A percentile compares a stretch with the other conserved stretches of the same genome.
Evolutionary conservation across 805 yeast species (phyloP).

Genomic region (Kluyveromyces lactis): DNA sequence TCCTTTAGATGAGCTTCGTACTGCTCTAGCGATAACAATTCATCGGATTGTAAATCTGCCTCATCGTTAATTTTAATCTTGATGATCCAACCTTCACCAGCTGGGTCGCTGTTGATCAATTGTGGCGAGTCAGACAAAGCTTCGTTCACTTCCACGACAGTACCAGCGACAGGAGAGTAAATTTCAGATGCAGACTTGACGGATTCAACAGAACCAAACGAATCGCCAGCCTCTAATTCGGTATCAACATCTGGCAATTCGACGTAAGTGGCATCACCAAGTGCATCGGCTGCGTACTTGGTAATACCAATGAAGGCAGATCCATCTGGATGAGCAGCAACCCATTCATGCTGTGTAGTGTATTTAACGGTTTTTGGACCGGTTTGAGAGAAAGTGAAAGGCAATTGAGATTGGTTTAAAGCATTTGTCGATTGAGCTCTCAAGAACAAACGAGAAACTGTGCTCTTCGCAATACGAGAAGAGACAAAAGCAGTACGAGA

Average conservation of each 20-base stretch:
- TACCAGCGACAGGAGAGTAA: conserved; percentile 80
- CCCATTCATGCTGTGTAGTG: conserved; percentile 93
- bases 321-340: conserved; percentile 77
- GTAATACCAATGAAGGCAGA: conserved; percentile 89
- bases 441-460: conserved; percentile 14
- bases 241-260: conserved; percentile 77
- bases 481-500: neutral
- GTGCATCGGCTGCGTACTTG: conserved; percentile 88
- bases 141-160: conserved; percentile 62
- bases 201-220: conserved; percentile 87
- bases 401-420: conserved; percentile 23
- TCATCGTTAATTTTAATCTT: conserved; percentile 53
- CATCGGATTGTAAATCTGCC: conserved; percentile 36
- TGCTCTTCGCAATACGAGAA: conserved; percentile 4
- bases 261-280: conserved; percentile 92
- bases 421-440: conserved; percentile 25
- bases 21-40: conserved; percentile 45
- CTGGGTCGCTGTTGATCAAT: conserved; percentile 77
- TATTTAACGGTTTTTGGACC: conserved; percentile 43
- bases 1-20: conserved; percentile 54
- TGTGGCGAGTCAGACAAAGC: conserved; percentile 62
- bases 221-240: conserved; percentile 59
- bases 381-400: conserved; percentile 24
- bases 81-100: conserved; percentile 92
- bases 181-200: conserved; percentile 93